These are phyloP conservation scores for Linaria vulgaris DNA, from an alignment of 257 asterid genomes.

Conservation along the genomic window DNA sequence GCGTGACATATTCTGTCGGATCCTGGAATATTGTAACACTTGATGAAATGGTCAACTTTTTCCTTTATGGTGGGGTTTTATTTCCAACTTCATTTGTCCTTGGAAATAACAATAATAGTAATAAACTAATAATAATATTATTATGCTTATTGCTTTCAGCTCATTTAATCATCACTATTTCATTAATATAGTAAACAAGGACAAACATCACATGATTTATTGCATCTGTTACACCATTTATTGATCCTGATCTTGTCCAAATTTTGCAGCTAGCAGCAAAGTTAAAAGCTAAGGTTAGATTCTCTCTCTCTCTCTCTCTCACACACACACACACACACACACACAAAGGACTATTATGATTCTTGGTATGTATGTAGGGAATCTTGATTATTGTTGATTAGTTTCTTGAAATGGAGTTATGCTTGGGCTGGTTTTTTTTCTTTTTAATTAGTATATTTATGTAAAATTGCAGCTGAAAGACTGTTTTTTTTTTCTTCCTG, in stretches of 20 bases:
- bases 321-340: conserved; percentile 8
- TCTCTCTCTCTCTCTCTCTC: background rate
- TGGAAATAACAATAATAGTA: background rate
- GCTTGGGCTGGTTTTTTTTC: background rate
- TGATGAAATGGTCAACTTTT: background rate
- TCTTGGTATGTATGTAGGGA: background rate
- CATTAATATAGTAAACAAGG: background rate
- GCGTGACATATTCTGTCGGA: background rate
- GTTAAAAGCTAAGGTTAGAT: conserved; percentile 7
- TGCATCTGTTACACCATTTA: background rate
- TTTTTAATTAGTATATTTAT: no score
- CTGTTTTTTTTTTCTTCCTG: background rate
- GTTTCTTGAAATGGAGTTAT: no score
- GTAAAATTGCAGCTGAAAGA: background rate
- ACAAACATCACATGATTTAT: background rate
- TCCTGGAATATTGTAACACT: background rate
- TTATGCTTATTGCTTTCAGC: background rate
- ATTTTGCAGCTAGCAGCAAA: conserved; percentile 8
- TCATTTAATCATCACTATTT: background rate
- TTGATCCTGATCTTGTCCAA: conserved; percentile 7
- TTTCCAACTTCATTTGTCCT: conserved; percentile 2
- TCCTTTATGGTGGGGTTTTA: background rate
- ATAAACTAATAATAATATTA: no score
- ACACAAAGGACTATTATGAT: background rate
- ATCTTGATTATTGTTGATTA: no score